Conservation (phyloP, 768 basidiomycete species). For the Leccinum fibrillosum region DNA sequence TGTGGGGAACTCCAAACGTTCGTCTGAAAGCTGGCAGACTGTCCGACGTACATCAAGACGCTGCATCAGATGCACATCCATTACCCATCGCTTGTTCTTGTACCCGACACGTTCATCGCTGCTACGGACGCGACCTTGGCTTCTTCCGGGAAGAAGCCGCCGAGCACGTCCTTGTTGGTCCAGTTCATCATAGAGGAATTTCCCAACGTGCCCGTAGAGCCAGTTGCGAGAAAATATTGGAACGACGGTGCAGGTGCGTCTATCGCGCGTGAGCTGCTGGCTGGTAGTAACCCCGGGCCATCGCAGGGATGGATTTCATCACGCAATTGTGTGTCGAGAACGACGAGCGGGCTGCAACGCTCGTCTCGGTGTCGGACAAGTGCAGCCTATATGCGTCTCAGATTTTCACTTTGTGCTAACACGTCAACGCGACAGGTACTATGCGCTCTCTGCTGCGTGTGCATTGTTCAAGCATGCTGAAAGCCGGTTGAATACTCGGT, state of each 20-base stretch:
- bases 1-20: background rate
- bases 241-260: conserved; percentile 70
- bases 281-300: background rate
- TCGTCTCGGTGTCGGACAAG: conserved; percentile 82
- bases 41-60: conserved; percentile 86
- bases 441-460: conserved; percentile 79
- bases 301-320: conserved; percentile 72
- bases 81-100: conserved; percentile 63
- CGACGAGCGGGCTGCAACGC: conserved; percentile 75
- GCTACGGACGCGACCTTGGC: conserved; percentile 47
- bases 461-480: conserved; percentile 89
- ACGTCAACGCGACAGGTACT: conserved; percentile 55
- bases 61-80: conserved; percentile 83
- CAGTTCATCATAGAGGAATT: conserved; percentile 75
- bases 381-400: conserved; percentile 38
- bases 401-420: conserved; percentile 2
- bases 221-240: conserved; percentile 80
- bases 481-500: conserved; percentile 62
- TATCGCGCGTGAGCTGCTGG: background rate
- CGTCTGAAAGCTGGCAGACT: conserved; percentile 66
- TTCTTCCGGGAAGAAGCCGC: conserved; percentile 42
- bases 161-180: conserved; percentile 60
- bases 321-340: conserved; percentile 76
- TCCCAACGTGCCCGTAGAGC: conserved; percentile 60
- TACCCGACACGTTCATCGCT: conserved; percentile 80